phyloP scores from a whole-genome alignment of 2,329 filamentous ascomycete species.

The Fusarium virguliforme region DNA sequence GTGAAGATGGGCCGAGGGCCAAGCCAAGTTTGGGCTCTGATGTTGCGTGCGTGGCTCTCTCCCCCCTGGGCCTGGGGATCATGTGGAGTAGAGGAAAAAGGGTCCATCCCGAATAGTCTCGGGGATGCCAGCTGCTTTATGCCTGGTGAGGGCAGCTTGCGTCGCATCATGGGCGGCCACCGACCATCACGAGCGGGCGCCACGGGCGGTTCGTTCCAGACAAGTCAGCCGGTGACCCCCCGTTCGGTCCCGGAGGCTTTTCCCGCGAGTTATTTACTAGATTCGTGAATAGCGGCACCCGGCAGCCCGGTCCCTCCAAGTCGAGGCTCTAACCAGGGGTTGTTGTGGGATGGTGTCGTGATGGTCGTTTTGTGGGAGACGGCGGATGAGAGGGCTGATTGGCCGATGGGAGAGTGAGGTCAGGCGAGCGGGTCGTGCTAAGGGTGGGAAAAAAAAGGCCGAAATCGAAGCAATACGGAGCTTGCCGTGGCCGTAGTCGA shows the following conservation, averaged over 20 bases:
- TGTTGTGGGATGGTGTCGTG: conserved; percentile 35
- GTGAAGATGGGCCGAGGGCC: conserved; percentile 24
- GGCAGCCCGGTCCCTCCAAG: conserved; percentile 14
- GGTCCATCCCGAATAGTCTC: conserved; percentile 5
- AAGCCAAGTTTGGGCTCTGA: conserved; percentile 12
- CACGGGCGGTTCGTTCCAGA: neutral
- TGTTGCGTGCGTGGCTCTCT: conserved; percentile 2
- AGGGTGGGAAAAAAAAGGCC: conserved; percentile 2
- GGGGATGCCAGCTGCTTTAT: conserved; percentile 28
- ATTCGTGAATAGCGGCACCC: conserved; percentile 20
- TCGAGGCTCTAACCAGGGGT: conserved; percentile 31
- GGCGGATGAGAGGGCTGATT: conserved; percentile 33
- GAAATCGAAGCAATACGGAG: conserved; percentile 9
- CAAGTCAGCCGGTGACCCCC: neutral
- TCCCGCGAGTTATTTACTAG: conserved; percentile 23
- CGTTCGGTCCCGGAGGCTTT: conserved; percentile 17
- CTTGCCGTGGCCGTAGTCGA: neutral
- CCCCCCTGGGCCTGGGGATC: conserved; percentile 7
- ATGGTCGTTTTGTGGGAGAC: conserved; percentile 21
- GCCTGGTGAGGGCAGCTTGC: conserved; percentile 20
- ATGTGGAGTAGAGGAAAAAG: neutral
- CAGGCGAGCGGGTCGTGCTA: conserved; percentile 7
- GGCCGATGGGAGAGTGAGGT: conserved; percentile 25
- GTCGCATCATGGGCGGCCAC: conserved; percentile 28
- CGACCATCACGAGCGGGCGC: conserved; percentile 3